Evolutionary conservation across 2,329 filamentous ascomycete species (phyloP).

Genomic region (Paecilomyces sp.): DNA sequence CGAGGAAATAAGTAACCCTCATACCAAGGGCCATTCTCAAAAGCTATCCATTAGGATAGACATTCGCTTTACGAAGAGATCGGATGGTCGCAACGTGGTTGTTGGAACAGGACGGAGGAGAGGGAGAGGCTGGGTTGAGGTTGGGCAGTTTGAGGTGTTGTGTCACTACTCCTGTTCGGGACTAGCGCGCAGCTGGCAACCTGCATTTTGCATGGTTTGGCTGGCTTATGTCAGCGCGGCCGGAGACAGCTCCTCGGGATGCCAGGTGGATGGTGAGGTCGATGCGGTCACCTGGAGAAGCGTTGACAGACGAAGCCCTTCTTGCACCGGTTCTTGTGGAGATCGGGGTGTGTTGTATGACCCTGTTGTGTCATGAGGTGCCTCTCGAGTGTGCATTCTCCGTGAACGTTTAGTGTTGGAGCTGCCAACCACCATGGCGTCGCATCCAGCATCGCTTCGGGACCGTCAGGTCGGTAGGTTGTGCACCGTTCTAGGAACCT

Average conservation of each 20-base stretch:
- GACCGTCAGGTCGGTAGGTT: constrained; percentile 65
- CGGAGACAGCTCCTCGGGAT: constrained; percentile 14
- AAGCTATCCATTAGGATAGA: constrained; percentile 27
- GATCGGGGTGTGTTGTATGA: neutral
- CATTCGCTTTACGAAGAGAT: constrained; percentile 33
- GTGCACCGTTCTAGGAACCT: constrained; percentile 9
- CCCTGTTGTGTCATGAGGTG: constrained; percentile 13
- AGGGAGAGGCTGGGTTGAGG: constrained; percentile 12
- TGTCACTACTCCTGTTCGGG: constrained; percentile 8
- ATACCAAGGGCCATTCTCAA: constrained; percentile 28
- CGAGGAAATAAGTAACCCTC: constrained; percentile 22
- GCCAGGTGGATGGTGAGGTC: constrained; percentile 21
- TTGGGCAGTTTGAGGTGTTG: constrained; percentile 12
- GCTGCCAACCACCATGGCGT: constrained; percentile 42
- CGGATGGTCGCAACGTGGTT: constrained; percentile 10
- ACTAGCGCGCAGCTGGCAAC: constrained; percentile 11
- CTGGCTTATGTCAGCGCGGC: constrained; percentile 18
- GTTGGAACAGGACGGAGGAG: neutral
- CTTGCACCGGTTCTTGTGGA: neutral
- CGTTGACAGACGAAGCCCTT: neutral
- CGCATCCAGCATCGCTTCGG: constrained; percentile 53
- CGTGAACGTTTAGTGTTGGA: constrained; percentile 9
- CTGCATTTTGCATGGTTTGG: constrained; percentile 12
- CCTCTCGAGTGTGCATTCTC: constrained; percentile 5
- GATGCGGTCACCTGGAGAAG: constrained; percentile 1